These are phyloP conservation scores for Coriaria nepalensis DNA, from an alignment of 306 rosid genomes.

Conservation along the genomic window DNA sequence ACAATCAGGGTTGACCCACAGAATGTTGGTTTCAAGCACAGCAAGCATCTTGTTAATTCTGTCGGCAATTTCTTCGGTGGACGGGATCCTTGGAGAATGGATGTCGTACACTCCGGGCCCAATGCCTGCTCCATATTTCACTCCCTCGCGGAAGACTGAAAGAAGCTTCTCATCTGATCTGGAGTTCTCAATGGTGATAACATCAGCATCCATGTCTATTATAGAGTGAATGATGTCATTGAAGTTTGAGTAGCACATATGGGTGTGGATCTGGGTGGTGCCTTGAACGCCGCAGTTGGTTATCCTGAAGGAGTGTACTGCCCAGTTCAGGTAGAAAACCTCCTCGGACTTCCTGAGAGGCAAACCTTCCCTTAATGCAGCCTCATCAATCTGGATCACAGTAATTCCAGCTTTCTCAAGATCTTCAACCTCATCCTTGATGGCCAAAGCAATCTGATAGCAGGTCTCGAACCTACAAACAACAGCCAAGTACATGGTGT, in stretches of 20 bases:
- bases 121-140: constrained; percentile 70
- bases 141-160: constrained; percentile 72
- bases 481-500: neutral
- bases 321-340: constrained; percentile 67
- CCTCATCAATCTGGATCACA: constrained; percentile 79
- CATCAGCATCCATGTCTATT: constrained; percentile 83
- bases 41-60: constrained; percentile 65
- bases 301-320: constrained; percentile 82
- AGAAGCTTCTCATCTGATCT: constrained; percentile 76
- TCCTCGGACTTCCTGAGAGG: constrained; percentile 68
- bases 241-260: constrained; percentile 87
- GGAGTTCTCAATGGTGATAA: constrained; percentile 82
- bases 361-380: constrained; percentile 81
- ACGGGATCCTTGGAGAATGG: constrained; percentile 87
- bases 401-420: constrained; percentile 68
- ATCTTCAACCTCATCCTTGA: constrained; percentile 84
- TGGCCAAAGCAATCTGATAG: constrained; percentile 86
- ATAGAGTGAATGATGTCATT: constrained; percentile 77
- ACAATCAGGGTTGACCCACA: constrained; percentile 89
- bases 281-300: constrained; percentile 59
- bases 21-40: constrained; percentile 60
- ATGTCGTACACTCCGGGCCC: constrained; percentile 86
- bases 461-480: constrained; percentile 55
- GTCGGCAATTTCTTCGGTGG: constrained; percentile 55
- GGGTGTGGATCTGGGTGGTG: constrained; percentile 86